A percentile compares a stretch with the other conserved stretches of the same genome.
phyloP scores from a whole-genome alignment of 2,329 filamentous ascomycete species.

The Fusarium sp. region DNA sequence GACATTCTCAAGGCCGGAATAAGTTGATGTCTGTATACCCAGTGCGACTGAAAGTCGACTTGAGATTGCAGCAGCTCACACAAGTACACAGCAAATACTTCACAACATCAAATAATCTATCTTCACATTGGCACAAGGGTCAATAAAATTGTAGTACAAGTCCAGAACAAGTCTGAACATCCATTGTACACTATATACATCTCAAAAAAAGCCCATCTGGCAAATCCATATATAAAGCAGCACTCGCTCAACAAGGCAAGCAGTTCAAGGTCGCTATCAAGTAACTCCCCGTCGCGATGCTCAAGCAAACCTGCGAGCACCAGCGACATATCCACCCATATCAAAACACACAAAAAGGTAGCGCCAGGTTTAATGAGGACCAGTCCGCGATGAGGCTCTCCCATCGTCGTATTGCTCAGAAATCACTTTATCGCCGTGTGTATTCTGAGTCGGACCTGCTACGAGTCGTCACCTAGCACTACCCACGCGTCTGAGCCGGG shows the following conservation, averaged over 20 bases:
- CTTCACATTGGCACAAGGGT: not conserved
- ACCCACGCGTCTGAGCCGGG: conserved; percentile 53
- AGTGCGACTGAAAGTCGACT: no score
- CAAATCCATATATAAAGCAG: conserved; percentile 19
- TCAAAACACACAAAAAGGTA: conserved; percentile 14
- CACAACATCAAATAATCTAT: not conserved
- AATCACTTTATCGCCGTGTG: conserved; percentile 44
- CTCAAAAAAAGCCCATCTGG: not conserved
- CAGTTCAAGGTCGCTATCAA: conserved; percentile 18
- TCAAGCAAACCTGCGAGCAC: conserved; percentile 46
- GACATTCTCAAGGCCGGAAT: no score
- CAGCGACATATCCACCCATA: conserved; percentile 24
- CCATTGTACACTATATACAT: conserved; percentile 19
- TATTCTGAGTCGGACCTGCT: conserved; percentile 55
- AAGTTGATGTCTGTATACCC: no score
- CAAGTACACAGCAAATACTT: not conserved
- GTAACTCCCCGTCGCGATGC: conserved; percentile 30
- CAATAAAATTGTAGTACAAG: not conserved
- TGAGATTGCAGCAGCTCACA: not conserved
- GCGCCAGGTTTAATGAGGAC: conserved; percentile 48
- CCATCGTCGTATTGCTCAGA: conserved; percentile 42
- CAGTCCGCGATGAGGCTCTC: conserved; percentile 52
- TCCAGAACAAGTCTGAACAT: not conserved
- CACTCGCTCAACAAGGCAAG: conserved; percentile 40
- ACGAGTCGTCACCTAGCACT: conserved; percentile 59